A percentile compares a stretch with the other conserved stretches of the same genome.
These are phyloP conservation scores for Bimuria novae-zelandiae DNA, from an alignment of 2,329 filamentous ascomycete species.

Conservation along the genomic window DNA sequence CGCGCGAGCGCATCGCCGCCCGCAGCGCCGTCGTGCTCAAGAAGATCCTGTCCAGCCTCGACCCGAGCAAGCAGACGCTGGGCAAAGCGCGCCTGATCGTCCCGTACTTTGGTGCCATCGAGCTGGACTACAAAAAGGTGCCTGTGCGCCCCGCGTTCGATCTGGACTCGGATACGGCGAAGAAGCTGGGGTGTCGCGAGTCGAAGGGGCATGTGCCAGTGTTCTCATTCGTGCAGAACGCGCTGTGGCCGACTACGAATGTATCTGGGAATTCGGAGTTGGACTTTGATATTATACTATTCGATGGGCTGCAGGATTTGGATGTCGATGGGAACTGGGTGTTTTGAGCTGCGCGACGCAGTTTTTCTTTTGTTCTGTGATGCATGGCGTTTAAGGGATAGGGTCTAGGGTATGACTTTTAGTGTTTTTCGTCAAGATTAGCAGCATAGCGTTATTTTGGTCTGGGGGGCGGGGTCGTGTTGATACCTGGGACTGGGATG, in stretches of 20 bases:
- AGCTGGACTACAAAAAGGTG: conserved; percentile 34
- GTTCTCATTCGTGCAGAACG: conserved; percentile 42
- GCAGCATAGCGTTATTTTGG: conserved; percentile 8
- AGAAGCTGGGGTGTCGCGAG: conserved; percentile 29
- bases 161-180: conserved; percentile 33
- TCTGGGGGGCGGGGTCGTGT: neutral
- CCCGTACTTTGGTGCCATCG: conserved; percentile 43
- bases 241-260: conserved; percentile 34
- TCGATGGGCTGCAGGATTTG: conserved; percentile 40
- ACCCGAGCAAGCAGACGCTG: conserved; percentile 28
- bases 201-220: conserved; percentile 34
- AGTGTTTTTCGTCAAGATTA: neutral
- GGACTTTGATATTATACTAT: conserved; percentile 43
- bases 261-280: conserved; percentile 18
- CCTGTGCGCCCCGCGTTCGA: conserved; percentile 37
- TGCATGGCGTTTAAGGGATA: too few relatives aligned
- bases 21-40: conserved; percentile 40
- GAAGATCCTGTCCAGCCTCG: conserved; percentile 39
- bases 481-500: conserved; percentile 8
- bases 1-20: conserved; percentile 41
- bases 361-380: neutral
- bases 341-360: conserved; percentile 21
- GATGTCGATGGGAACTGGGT: conserved; percentile 44
- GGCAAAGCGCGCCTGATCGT: conserved; percentile 34
- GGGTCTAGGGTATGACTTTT: too few relatives aligned